Base-by-base conservation (phyloP, 139 green algal species). In the Asterochloris sp. region DNA sequence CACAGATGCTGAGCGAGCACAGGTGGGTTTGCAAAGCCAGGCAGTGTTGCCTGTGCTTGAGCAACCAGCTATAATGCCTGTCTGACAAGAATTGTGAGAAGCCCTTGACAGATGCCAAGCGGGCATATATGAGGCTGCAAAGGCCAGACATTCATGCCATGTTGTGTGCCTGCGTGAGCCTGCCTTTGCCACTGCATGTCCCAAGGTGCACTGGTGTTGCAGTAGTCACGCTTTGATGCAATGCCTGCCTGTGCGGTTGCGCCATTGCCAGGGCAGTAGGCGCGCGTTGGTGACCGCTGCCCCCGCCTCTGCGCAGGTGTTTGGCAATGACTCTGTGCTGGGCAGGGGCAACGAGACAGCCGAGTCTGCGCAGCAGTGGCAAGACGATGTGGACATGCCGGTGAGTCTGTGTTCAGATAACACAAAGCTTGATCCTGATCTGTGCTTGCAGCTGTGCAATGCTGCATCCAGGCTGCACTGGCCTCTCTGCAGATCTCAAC, bases 341-440 rank as follows among this genome's bases (percentile, higher is more conserved):
- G 63, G 28, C 4, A 14, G 86, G 62, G 80, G 85, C 0, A 62
- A 76, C 13, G 89, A 92, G 76, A 91, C 83, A 19, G 75, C 82
- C 0, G 85, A 87, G 28, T 92, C 89, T 2, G 78, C 75, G 69
- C 19, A 81, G 60, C 61, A 83, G 14, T 92, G 89, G 87, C 78
- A 83, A 13, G 84, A 90, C 68, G 91, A 92, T 61, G 89, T 88
- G 79, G 91, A 92, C 13, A 73, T 82, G 11, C 86, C 90, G 24
- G 83, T 89, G 38, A 60, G 54, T 54, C 38, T 2, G 38, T 6
- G 38, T 54, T 2, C 38, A 54, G 38, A 54, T 2, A 6, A 54
- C 38, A 54, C 38, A 54, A 6, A 54, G 2, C 38, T 54, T 6
- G n/a, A n/a, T n/a, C n/a, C 38, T 54, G 38, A 6, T 54, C 38